Evolutionary conservation across 2,329 filamentous ascomycete genomes (phyloP).

Genomic region (Elsinoe necatrix): DNA sequence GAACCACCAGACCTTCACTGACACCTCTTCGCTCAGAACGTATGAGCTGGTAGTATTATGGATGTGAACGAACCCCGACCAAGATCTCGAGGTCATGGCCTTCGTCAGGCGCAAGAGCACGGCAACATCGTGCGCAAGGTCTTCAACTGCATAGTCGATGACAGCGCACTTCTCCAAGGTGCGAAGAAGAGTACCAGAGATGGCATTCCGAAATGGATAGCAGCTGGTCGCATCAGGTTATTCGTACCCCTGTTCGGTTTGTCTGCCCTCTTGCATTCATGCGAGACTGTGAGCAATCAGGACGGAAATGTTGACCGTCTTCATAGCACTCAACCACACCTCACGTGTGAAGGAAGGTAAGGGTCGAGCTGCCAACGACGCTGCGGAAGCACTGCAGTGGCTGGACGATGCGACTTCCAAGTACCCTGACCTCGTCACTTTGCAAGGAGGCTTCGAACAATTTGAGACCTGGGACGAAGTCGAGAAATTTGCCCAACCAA

Average conservation of each 20-base stretch:
- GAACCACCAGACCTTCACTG: slow-evolving; percentile 2
- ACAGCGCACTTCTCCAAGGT: slow-evolving; percentile 43
- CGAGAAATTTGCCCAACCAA: slow-evolving; percentile 41
- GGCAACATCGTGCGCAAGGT: slow-evolving; percentile 32
- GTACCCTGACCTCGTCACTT: slow-evolving; percentile 34
- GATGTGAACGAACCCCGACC: slow-evolving; percentile 8
- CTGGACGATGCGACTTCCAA: slow-evolving; percentile 44
- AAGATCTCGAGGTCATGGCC: slow-evolving; percentile 4
- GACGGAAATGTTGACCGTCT: neutral
- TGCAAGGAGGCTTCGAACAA: slow-evolving; percentile 42
- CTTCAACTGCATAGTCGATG: slow-evolving; percentile 48
- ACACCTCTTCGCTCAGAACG: neutral
- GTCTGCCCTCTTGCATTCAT: slow-evolving; percentile 19
- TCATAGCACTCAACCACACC: slow-evolving; percentile 17
- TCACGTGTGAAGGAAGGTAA: slow-evolving; percentile 18
- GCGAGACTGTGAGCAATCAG: neutral
- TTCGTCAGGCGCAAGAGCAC: slow-evolving; percentile 11
- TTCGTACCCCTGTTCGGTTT: slow-evolving; percentile 45
- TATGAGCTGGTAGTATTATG: slow-evolving; percentile 12
- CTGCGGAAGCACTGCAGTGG: slow-evolving; percentile 40
- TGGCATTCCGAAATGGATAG: slow-evolving; percentile 45
- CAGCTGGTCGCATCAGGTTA: slow-evolving; percentile 41
- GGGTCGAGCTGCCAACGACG: slow-evolving; percentile 16
- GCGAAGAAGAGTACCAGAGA: slow-evolving; percentile 45
- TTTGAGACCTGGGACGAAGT: slow-evolving; percentile 43